Evolutionary conservation across 2,329 filamentous ascomycete species (phyloP).

Genomic region (Talaromyces sp.): DNA sequence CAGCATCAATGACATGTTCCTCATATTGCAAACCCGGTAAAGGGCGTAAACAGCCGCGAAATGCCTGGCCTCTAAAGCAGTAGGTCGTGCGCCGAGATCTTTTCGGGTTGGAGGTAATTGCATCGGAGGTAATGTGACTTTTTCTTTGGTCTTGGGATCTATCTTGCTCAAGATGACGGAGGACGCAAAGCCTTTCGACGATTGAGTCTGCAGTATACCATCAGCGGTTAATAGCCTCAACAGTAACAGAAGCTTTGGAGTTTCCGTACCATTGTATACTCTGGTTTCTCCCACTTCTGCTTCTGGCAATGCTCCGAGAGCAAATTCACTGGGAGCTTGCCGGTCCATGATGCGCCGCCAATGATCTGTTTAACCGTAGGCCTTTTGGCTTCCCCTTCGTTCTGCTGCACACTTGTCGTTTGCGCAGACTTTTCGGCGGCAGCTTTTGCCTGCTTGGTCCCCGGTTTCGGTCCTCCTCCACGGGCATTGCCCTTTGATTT

Average conservation of each 20-base stretch:
- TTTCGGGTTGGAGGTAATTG: slow-evolving; percentile 72
- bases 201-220: slow-evolving; percentile 49
- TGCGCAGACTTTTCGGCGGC: slow-evolving; percentile 30
- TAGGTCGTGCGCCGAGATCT: slow-evolving; percentile 68
- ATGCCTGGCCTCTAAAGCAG: slow-evolving; percentile 83
- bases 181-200: slow-evolving; percentile 68
- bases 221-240: neutral
- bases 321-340: slow-evolving; percentile 89
- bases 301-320: slow-evolving; percentile 93
- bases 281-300: slow-evolving; percentile 90
- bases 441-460: slow-evolving; percentile 38
- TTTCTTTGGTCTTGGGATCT: slow-evolving; percentile 78
- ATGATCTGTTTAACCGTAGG: slow-evolving; percentile 70
- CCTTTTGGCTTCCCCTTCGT: slow-evolving; percentile 48
- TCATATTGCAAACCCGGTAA: slow-evolving; percentile 89
- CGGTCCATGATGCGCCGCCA: slow-evolving; percentile 93
- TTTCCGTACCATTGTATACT: slow-evolving; percentile 69
- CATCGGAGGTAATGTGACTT: slow-evolving; percentile 71
- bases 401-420: slow-evolving; percentile 29
- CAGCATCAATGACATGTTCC: slow-evolving; percentile 90
- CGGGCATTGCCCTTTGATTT: slow-evolving; percentile 37
- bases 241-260: neutral
- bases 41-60: slow-evolving; percentile 88
- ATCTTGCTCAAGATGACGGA: slow-evolving; percentile 69
- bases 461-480: slow-evolving; percentile 36